Base-by-base conservation (phyloP, 139 green algal species). In the Auxenochlorella pyrenoidosa region DNA sequence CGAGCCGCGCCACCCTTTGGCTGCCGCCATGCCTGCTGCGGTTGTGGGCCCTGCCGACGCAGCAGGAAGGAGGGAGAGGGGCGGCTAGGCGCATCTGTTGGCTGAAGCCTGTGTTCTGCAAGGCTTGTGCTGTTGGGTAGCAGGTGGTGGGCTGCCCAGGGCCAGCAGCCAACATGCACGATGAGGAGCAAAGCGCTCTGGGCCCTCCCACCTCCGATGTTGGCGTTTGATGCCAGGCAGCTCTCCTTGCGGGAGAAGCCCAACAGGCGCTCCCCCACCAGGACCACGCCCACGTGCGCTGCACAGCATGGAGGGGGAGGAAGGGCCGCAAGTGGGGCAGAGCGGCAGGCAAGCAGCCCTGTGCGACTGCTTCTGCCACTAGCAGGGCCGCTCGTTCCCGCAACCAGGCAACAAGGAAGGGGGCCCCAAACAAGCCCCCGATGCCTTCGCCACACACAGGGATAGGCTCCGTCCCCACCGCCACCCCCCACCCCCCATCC, bases 201-300 rank as follows among this genome's bases (percentile, higher is more conserved):
- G 0, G 21, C 28, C 18, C 21, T 10, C 78, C 68, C 79, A 94
- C 93, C 96, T 79, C 96, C 96, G 30, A 99, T 97, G 92, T 98
- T 98, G 36, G 97, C 97, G 87, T 99, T 99, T 36, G 89, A 95
- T 13, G 96, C 96, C 51, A 99, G 79, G 43, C 97, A 92, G 79
- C 96, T 87, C 30, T 98, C 94, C 59, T 85, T 87, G 3, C 89
- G 86, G 12, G 51, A 88, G 89, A 97, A 96, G 6, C 93, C 90
- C 28, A 94, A 54, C 63, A 95, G 43, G 19, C 81, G 86, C 16
- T 96, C 96, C 18, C 92, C 70, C 18, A 51, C 86, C 87, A 98
- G 89, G 68, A 96, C 86, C 44, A 96, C 30, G 5, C 24, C 87
- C 21, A 97, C 70, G 79, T 97, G 95, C 1, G 91, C 66, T 32